Evolutionary conservation across 2,329 filamentous ascomycete species (phyloP).

Genomic region (Curvularia hawaiiensis): DNA sequence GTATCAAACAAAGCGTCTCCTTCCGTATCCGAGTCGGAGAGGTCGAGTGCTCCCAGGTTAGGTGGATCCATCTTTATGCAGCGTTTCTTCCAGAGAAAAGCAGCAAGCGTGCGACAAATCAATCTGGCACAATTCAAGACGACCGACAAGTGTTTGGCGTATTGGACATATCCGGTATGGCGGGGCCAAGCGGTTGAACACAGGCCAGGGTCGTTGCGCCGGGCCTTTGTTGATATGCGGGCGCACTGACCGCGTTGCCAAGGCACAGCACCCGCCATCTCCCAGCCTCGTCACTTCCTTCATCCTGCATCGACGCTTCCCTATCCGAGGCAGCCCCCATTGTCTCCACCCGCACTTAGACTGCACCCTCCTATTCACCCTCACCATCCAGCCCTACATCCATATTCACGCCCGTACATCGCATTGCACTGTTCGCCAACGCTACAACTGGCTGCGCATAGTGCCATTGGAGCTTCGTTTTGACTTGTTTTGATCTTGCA

Average conservation of each 20-base stretch:
- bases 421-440: conserved; percentile 12
- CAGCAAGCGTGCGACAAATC: background rate
- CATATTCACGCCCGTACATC: conserved; percentile 14
- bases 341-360: conserved; percentile 21
- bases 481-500: conserved; percentile 36
- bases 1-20: conserved; percentile 63
- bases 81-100: background rate
- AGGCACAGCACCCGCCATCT: conserved; percentile 28
- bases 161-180: conserved; percentile 36
- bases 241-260: conserved; percentile 5
- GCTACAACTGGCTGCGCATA: conserved; percentile 6
- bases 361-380: conserved; percentile 23
- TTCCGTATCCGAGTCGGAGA: conserved; percentile 62
- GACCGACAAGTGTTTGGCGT: conserved; percentile 20
- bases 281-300: conserved; percentile 31
- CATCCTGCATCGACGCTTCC: conserved; percentile 18
- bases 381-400: conserved; percentile 15
- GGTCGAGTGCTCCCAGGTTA: conserved; percentile 57
- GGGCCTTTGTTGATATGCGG: conserved; percentile 20
- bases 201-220: conserved; percentile 1
- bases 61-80: conserved; percentile 43
- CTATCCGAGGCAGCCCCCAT: conserved; percentile 20
- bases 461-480: conserved; percentile 20
- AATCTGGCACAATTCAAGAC: background rate
- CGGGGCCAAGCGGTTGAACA: conserved; percentile 18